Conservation (phyloP, 116 monocot genomes). For the Thalassia testudinum region DNA sequence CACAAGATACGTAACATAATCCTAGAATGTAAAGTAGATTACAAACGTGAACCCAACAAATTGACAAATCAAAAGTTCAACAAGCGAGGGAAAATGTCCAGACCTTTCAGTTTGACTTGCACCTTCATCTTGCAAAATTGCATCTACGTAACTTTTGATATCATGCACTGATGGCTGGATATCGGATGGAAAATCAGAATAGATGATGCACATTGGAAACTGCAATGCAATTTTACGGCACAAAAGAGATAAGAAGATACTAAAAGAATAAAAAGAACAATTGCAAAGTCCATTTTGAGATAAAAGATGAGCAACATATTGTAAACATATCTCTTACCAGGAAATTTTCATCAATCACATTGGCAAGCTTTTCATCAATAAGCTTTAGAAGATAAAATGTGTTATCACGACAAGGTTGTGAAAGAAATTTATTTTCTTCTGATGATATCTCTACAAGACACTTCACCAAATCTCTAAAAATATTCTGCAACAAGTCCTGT, state of each 20-base stretch:
- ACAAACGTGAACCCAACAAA: no score
- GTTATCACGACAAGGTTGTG: constrained; percentile 97
- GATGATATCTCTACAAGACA: constrained; percentile 47
- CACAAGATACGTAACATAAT: no score
- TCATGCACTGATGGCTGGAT: constrained; percentile 4
- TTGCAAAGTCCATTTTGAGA: background rate
- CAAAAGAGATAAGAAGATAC: no score
- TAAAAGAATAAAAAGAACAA: background rate
- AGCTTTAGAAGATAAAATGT: constrained; percentile 77
- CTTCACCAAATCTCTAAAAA: constrained; percentile 69
- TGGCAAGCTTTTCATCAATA: constrained; percentile 61
- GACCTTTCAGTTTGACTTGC: constrained; percentile 43
- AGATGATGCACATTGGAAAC: constrained; percentile 37
- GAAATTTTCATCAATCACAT: constrained; percentile 43
- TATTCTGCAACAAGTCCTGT: constrained; percentile 37
- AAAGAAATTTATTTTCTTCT: constrained; percentile 55
- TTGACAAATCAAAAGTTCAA: no score
- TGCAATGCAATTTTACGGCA: constrained; percentile 36
- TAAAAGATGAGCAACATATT: background rate
- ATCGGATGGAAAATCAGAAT: constrained; percentile 23
- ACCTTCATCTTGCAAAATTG: constrained; percentile 48
- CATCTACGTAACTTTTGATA: constrained; percentile 36
- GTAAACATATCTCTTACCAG: constrained; percentile 25
- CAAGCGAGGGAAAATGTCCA: background rate
- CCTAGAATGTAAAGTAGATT: no score